phyloP scores from a whole-genome alignment of 208 protist genomes.

The Strigomonas oncopelti region DNA sequence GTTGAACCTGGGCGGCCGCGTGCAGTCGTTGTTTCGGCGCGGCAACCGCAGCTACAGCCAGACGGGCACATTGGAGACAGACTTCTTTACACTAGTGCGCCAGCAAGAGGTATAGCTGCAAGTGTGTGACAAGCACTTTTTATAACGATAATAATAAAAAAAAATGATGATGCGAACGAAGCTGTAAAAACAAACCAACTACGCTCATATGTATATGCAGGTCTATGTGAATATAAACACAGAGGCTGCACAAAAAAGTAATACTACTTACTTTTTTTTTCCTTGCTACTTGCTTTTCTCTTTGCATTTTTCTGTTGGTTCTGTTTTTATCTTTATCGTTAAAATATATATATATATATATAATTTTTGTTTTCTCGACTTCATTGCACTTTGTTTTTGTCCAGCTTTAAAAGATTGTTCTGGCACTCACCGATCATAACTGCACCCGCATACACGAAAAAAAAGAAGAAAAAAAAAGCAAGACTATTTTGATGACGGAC shows the following conservation, averaged over 20 bases:
- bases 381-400: slow-evolving; percentile 9
- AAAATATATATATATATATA: not conserved
- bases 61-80: no score
- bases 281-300: slow-evolving; percentile 13
- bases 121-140: no score
- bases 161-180: not conserved
- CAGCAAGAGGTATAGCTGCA: no score
- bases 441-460: not conserved
- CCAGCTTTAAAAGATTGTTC: not conserved
- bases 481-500: no score
- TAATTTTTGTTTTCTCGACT: slow-evolving; percentile 2
- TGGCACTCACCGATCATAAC: slow-evolving; percentile 8
- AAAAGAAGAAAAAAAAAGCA: no score
- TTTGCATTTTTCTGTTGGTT: slow-evolving; percentile 8
- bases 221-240: no score
- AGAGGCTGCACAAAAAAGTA: no score
- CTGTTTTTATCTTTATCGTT: slow-evolving; percentile 16
- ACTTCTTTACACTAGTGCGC: no score
- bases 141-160: slow-evolving; percentile 4
- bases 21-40: no score
- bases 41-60: no score
- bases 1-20: no score
- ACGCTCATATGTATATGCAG: no score
- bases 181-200: not conserved
- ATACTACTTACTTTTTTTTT: slow-evolving; percentile 9